Evolutionary conservation across 805 yeast genomes (phyloP).

Genomic region (Wickerhamiella occidentalis): DNA sequence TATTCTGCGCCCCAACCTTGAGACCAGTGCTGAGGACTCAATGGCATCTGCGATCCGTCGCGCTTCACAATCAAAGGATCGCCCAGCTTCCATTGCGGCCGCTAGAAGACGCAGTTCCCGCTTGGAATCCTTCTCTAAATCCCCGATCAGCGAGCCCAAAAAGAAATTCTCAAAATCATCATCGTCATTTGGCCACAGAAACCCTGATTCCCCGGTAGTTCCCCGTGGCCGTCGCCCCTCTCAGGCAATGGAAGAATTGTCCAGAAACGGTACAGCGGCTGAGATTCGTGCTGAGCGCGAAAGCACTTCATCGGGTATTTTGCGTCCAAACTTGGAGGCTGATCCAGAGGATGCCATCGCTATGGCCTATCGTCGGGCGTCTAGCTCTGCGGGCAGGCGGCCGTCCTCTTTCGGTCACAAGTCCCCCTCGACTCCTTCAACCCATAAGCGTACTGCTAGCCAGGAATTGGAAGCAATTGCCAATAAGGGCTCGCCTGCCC

Average conservation of each 20-base stretch:
- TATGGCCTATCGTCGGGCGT: constrained; percentile 4
- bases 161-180: not conserved
- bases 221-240: not conserved
- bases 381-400: not conserved
- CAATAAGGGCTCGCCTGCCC: not conserved
- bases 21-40: not conserved
- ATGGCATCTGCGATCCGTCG: constrained; percentile 8
- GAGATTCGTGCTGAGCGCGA: constrained; percentile 7
- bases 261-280: not conserved
- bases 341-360: constrained; percentile 1
- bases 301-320: not conserved
- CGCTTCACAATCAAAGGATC: not conserved
- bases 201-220: not conserved
- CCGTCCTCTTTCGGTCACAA: not conserved
- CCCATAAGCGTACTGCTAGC: not conserved
- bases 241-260: not conserved
- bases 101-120: constrained; percentile 1
- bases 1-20: not conserved
- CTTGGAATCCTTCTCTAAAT: not conserved
- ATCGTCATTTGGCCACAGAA: not conserved
- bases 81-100: not conserved
- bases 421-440: too few relatives aligned
- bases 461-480: not conserved
- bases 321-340: not conserved
- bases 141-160: not conserved